Base-by-base conservation (phyloP, 257 asterid genomes). In the Anisodus tanguticus region DNA sequence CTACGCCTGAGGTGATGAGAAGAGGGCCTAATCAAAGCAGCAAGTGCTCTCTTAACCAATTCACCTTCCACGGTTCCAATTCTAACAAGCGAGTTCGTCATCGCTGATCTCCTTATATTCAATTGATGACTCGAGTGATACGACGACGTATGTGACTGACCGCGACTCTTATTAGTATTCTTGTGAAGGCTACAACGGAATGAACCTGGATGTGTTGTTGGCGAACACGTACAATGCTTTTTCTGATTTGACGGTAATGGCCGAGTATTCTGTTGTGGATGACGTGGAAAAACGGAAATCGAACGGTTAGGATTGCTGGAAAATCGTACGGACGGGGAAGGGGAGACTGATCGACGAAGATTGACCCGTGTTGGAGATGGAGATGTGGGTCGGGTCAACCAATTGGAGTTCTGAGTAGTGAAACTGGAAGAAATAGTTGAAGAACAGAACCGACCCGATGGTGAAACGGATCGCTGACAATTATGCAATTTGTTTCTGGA, bases 41-140 rank as follows among this genome's bases (percentile, higher is more conserved):
- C 89, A 8, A 94, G 90, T 12, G 98, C 97, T 87, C 99, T 87
- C 90, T 76, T 92, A 88, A 93, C 91, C 86, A 92, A 89, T 43
- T 95, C 99, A 1, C 99, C 99, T 66, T 95, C 99, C 12, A 95
- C 99, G 0, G 99, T 91, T 1, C 98, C 98, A 63, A 95, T 95
- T 37, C 99, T 88, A 1, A 95, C 99, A 82, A 94, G 77, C 12
- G 99, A 95, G 62, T 95, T 94, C 86, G 98, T 92, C 99, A 95
- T 95, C 84, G 99, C 98, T 81, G 98, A 94, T 68, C 99, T 87
- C 83, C 97, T 85, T 97, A 92, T 92, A 58, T 95, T 92, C 92
- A 95, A 84, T 22, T 90, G 97, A 47, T 89, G 92, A 68, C 91
- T 90, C 54, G 95, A 85, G 41, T 89, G 86, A 66, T 86, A 91